Conservation (phyloP, 179 eudicot species). For the Dionaea muscipula region DNA sequence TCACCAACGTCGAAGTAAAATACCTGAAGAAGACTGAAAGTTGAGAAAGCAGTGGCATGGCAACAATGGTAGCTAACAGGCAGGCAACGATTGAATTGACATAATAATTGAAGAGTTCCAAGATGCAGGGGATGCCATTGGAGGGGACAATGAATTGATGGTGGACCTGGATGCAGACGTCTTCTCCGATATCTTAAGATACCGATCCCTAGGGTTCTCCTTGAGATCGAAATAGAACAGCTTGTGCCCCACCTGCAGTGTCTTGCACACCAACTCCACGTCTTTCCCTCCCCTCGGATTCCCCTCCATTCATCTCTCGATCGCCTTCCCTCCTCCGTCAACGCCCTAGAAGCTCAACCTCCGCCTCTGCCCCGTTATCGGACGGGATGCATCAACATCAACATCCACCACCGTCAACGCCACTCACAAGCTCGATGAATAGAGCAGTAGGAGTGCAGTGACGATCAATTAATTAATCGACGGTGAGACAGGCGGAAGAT, state of each 20-base stretch:
- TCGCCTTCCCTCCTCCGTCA: too few species aligned
- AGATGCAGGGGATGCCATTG: conserved; percentile 77
- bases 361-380: too few species aligned
- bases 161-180: conserved; percentile 86
- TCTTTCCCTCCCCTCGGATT: conserved; percentile 46
- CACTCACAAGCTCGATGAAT: too few species aligned
- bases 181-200: conserved; percentile 89
- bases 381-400: too few species aligned
- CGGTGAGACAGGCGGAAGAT: too few species aligned
- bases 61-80: not conserved
- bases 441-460: too few species aligned
- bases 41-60: too few species aligned
- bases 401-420: too few species aligned
- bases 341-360: too few species aligned
- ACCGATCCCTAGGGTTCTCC: conserved; percentile 91
- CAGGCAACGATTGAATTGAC: conserved; percentile 39
- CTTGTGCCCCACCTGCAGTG: conserved; percentile 90
- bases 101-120: conserved; percentile 84
- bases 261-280: conserved; percentile 67
- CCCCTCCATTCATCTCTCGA: too few species aligned
- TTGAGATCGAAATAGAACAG: conserved; percentile 92
- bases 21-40: conserved; percentile 62
- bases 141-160: conserved; percentile 82
- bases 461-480: too few species aligned
- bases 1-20: conserved; percentile 93